phyloP scores from a whole-genome alignment of 345 rosid species.

The Durio zibethinus region DNA sequence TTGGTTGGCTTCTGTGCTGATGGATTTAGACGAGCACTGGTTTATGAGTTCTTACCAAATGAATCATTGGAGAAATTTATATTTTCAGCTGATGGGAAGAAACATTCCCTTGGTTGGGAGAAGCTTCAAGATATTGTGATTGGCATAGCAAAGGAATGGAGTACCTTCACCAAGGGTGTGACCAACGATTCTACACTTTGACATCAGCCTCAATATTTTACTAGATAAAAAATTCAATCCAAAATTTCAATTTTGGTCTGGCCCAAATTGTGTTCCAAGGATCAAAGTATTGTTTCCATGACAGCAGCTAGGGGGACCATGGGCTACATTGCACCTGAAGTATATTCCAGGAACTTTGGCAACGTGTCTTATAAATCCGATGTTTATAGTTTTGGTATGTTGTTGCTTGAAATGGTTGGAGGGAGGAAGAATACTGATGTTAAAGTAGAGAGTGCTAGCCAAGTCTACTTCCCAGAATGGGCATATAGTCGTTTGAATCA shows the following conservation, averaged over 20 bases:
- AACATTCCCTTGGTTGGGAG: conserved; percentile 17
- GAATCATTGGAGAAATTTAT: conserved; percentile 23
- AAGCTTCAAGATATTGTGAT: conserved; percentile 14
- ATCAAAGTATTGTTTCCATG: conserved; percentile 12
- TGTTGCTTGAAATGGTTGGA: conserved; percentile 27
- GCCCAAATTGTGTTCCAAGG: conserved; percentile 20
- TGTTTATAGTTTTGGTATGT: conserved; percentile 14
- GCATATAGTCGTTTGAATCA: conserved; percentile 2
- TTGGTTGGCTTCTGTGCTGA: conserved; percentile 23
- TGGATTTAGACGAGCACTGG: conserved; percentile 11
- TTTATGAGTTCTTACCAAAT: conserved; percentile 20
- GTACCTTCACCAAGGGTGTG: conserved; percentile 25
- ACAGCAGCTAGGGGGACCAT: conserved; percentile 9
- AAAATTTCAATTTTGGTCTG: conserved; percentile 15
- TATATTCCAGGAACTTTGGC: conserved; percentile 17
- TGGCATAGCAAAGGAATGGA: conserved; percentile 22
- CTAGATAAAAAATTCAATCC: conserved; percentile 23
- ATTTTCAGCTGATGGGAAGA: background rate
- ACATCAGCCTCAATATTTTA: conserved; percentile 9
- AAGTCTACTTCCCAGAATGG: conserved; percentile 19
- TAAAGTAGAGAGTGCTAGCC: background rate
- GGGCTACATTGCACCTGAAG: conserved; percentile 28
- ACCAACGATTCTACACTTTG: conserved; percentile 23
- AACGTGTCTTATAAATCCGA: conserved; percentile 11
- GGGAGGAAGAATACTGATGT: conserved; percentile 20